Conservation (phyloP, 2,329 filamentous ascomycete species). For the Aspergillus terreus region DNA sequence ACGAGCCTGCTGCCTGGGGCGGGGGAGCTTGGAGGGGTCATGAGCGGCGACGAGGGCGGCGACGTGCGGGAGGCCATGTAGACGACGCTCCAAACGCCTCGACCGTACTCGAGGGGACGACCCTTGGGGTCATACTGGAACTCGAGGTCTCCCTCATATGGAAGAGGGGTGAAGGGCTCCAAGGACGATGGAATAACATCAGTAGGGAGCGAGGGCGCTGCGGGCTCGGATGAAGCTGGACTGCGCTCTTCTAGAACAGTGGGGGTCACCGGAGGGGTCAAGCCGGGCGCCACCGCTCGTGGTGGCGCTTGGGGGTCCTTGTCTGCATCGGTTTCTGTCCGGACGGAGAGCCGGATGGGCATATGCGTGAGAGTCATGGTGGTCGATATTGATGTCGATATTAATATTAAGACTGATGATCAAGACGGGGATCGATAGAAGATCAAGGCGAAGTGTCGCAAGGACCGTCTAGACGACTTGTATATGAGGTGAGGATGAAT, state of each 20-base stretch:
- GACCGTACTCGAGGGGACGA: conserved; percentile 37
- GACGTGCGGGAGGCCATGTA: conserved; percentile 37
- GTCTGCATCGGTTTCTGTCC: conserved; percentile 16
- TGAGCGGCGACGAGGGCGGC: conserved; percentile 5
- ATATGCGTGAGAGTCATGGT: neutral
- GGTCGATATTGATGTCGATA: neutral
- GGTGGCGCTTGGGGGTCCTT: conserved; percentile 8
- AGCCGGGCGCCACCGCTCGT: conserved; percentile 14
- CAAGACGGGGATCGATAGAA: no score
- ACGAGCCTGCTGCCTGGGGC: conserved; percentile 29
- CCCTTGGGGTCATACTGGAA: conserved; percentile 25
- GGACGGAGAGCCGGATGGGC: conserved; percentile 26
- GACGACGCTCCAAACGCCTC: conserved; percentile 47
- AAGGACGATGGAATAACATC: conserved; percentile 3
- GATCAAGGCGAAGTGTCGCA: no score
- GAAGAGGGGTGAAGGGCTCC: conserved; percentile 14
- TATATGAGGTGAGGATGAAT: neutral
- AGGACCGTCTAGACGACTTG: no score
- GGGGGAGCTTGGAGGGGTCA: conserved; percentile 37
- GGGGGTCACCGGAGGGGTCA: conserved; percentile 36
- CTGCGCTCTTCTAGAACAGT: conserved; percentile 18
- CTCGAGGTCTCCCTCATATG: conserved; percentile 34
- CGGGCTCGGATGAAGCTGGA: conserved; percentile 5
- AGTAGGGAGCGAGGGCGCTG: conserved; percentile 4
- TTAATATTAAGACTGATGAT: no score